phyloP scores from a whole-genome alignment of 2,329 filamentous ascomycete genomes.

The Alternaria brassicae region DNA sequence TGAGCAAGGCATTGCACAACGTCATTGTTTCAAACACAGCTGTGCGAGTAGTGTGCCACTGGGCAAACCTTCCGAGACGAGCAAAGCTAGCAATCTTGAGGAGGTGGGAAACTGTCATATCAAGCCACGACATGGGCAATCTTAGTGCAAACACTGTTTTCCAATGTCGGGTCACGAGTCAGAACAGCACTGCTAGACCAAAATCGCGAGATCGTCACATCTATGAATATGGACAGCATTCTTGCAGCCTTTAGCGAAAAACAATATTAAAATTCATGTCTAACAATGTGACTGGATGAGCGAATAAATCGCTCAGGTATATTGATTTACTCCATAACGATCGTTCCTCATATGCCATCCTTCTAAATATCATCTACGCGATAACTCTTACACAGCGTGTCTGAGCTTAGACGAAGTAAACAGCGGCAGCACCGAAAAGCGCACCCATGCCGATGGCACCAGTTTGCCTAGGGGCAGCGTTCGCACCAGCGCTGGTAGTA shows the following conservation, averaged over 20 bases:
- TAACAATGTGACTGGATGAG: slow-evolving; percentile 1
- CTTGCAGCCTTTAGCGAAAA: background rate
- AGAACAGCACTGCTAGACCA: background rate
- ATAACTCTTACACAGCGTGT: background rate
- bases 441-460: slow-evolving; percentile 57
- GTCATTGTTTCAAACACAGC: background rate
- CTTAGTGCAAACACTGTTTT: background rate
- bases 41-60: background rate
- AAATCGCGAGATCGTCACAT: background rate
- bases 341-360: background rate
- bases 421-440: slow-evolving; percentile 56
- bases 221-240: background rate
- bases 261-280: background rate
- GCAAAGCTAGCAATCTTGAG: background rate
- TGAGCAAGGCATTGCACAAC: background rate
- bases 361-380: background rate
- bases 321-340: slow-evolving; percentile 16
- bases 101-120: background rate
- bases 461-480: slow-evolving; percentile 44
- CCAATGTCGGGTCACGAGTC: background rate
- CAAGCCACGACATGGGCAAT: background rate
- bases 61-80: background rate
- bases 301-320: background rate
- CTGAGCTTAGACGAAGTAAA: slow-evolving; percentile 26
- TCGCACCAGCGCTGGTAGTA: slow-evolving; percentile 6